These are phyloP conservation scores for Zarea fungicola DNA, from an alignment of 2,329 filamentous ascomycete species.

Conservation along the genomic window DNA sequence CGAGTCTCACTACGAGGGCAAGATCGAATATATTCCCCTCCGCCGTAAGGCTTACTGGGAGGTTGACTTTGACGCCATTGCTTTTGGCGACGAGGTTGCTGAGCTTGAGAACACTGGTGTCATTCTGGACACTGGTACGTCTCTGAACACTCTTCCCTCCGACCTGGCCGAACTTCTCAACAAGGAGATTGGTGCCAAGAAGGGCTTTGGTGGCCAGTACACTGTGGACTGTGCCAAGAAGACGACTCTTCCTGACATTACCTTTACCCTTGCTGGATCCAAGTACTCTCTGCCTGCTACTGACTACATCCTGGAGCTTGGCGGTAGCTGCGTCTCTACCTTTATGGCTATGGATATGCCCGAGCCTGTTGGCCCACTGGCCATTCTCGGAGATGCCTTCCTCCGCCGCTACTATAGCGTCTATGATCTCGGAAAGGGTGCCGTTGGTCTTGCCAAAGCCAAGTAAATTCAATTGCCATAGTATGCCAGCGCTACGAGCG, in stretches of 20 bases:
- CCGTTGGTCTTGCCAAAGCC: conserved; percentile 83
- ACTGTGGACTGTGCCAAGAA: conserved; percentile 77
- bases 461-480: conserved; percentile 48
- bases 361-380: conserved; percentile 81
- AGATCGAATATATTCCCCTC: conserved; percentile 88
- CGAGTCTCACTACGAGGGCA: conserved; percentile 71
- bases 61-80: conserved; percentile 89
- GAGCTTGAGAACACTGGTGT: conserved; percentile 92
- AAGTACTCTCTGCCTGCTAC: conserved; percentile 85
- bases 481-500: neutral
- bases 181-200: conserved; percentile 96
- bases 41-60: conserved; percentile 99
- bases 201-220: conserved; percentile 96
- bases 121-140: conserved; percentile 97
- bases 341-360: conserved; percentile 97
- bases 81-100: conserved; percentile 77
- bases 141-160: conserved; percentile 88
- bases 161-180: conserved; percentile 94
- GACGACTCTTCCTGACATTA: conserved; percentile 84
- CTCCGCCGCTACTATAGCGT: conserved; percentile 88
- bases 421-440: conserved; percentile 86
- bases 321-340: conserved; percentile 92
- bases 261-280: conserved; percentile 83
- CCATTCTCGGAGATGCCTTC: conserved; percentile 88
- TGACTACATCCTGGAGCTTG: conserved; percentile 94